Evolutionary conservation across 176 grass and related monocot species (phyloP), one percentile per base, ranked within the genome.

Genomic region (Carex parvula): DNA sequence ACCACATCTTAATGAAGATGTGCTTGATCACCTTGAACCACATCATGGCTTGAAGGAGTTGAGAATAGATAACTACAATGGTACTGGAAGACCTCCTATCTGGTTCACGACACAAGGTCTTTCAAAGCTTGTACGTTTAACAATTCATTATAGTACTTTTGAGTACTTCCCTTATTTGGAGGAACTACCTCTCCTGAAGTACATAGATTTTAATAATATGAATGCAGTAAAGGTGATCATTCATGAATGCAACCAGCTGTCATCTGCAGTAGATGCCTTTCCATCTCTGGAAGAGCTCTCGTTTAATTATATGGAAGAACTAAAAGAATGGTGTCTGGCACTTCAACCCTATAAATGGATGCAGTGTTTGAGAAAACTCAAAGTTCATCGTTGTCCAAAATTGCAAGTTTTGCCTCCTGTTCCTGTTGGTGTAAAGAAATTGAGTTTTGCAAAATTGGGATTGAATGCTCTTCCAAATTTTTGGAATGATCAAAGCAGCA

Each of bases 11-110:
- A 39, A 6, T 39, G 37, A 39, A 39, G 37, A 39, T 39, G 37
- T 39, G 37, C 37, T 88, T 32, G 61, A 84, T 41, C 35, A 57
- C 6, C 70, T 88, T 29, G 20, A 88, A 84, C 86, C 37, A 39
- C 37, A 6, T 39, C 37, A 39, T 39, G 37, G 37, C 37, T 39
- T 39, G 37, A 6, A 39, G 22, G 3, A 48, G 16, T 42, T 88
- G 30, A 8, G 0, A 39, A 83, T 87, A 52, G 0, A 9, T 2
- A 9, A 8, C 44, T 46, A 46, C 0, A 0, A 9, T 15, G 85
- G 85, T 30, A 15, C 44, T 46, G 44, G 20, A 26, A 46, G 30
- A 46, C 42, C 17, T 62, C 79, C 67, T 9, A 0, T 10, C 11
- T 87, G 85, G 85, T 41, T 86, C 37, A 52, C 10, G 4, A 4